Evolutionary conservation across 768 basidiomycete species (phyloP), one percentile per base, ranked within the genome.

Genomic region (Zangia roseola): DNA sequence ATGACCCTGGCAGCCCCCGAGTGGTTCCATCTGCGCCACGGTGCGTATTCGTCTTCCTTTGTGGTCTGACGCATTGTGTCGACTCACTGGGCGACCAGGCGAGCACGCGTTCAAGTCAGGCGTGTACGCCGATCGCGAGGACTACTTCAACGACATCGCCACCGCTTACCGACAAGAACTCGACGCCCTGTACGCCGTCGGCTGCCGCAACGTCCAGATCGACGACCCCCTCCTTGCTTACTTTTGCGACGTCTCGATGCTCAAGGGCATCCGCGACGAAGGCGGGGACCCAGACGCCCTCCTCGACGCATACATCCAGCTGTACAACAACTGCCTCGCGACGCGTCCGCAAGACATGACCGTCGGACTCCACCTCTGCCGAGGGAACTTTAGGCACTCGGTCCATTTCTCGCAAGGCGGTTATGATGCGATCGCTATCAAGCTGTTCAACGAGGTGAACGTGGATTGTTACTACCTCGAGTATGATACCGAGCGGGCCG

Each of bases 21-120:
- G 30, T 86, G 84, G 83, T 83, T 80, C 63, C 83, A 85, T 61
- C 78, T 85, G 24, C 78, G 81, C 21, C 83, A 84, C 60, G 85
- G 85, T 42, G 74, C 72, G 55, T 6, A 7, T 5, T 14, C 23
- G 34, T 10, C 4, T n/a, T 36, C 7, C 4, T 12, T 4, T 5
- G 12, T 14, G 19, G 25, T 16, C 13, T 5, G 3, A 4, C 6
- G 6, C 8, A 2, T 25, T 38, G 10, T 2, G 4, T 8, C 4
- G 14, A 40, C 38, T 55, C 31, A 52, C 23, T 5, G 13, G 12
- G 9, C 7, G 6, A 23, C 10, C 17, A 64, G 63, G 63, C 9
- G 47, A 65, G 19, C 45, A 65, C 26, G 58, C 64, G 4, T 64
- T 49, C 47, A n/a, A 16, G 13, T 47, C 49, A 13, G 58, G 23